Conservation (phyloP, 2,329 filamentous ascomycete species). For the Scytalidium lignicola region DNA sequence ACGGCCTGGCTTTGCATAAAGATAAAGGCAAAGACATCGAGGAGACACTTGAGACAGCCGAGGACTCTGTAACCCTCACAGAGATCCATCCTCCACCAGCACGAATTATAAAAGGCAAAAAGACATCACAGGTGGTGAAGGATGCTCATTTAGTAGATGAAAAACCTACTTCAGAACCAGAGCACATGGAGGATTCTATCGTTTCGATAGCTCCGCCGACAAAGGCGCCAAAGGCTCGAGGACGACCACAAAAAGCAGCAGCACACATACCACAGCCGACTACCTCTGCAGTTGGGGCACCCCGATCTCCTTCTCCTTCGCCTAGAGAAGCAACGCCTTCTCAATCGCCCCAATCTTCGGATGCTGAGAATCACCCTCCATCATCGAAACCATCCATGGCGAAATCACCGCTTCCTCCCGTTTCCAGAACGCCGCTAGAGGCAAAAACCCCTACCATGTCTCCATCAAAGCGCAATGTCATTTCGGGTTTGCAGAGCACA, state of each 20-base stretch:
- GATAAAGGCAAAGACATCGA: conserved; percentile 16
- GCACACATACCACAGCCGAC: background rate
- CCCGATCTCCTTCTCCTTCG: conserved; percentile 38
- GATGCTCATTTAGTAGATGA: background rate
- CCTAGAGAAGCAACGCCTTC: conserved; percentile 57
- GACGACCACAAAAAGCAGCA: conserved; percentile 11
- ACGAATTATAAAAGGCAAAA: too few species aligned
- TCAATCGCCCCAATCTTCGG: conserved; percentile 68
- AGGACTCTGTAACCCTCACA: background rate
- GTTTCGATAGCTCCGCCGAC: conserved; percentile 1
- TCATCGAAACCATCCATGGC: conserved; percentile 52
- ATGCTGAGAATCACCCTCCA: conserved; percentile 75
- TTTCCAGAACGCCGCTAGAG: conserved; percentile 39
- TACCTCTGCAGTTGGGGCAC: background rate
- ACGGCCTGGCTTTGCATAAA: conserved; percentile 21
- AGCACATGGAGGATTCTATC: background rate
- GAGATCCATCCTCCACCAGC: background rate
- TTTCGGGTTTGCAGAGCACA: conserved; percentile 51
- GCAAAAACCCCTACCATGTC: conserved; percentile 45
- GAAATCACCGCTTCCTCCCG: background rate
- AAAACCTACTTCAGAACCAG: background rate
- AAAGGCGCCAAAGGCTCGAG: conserved; percentile 12
- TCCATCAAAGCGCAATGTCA: conserved; percentile 54
- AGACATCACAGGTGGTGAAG: background rate
- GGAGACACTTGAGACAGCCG: conserved; percentile 8